Evolutionary conservation across 257 asterid genomes (phyloP).

Genomic region (Solanum verrucosum): DNA sequence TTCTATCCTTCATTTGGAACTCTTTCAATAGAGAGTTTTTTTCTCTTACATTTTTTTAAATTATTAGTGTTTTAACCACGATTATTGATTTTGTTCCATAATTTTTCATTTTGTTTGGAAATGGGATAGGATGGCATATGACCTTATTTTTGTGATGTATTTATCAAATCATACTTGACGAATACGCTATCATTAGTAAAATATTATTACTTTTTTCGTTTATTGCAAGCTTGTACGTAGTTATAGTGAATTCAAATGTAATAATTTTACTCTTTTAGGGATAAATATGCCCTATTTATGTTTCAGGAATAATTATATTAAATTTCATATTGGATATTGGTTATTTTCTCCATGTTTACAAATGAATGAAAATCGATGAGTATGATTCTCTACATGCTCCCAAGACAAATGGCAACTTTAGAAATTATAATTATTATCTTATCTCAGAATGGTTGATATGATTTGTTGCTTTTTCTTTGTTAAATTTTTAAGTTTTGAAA

Average conservation of each 20-base stretch:
- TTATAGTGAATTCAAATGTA: not conserved
- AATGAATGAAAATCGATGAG: not conserved
- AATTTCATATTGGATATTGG: not conserved
- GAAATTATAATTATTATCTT: not conserved
- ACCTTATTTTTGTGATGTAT: not conserved
- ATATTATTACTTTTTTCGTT: not conserved
- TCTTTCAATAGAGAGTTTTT: not conserved
- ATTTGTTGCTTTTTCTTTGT: not conserved
- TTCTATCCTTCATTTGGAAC: not conserved
- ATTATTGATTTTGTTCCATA: not conserved
- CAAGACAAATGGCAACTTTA: not conserved
- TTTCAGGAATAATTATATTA: not conserved
- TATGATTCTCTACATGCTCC: not conserved
- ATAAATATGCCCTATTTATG: not conserved
- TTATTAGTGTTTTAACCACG: not conserved
- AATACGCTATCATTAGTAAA: not conserved
- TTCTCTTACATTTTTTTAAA: not conserved
- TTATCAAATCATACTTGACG: not conserved
- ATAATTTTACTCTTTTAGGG: not conserved
- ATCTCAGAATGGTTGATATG: not conserved
- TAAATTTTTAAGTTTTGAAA: not conserved
- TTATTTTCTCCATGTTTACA: not conserved
- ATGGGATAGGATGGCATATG: not conserved
- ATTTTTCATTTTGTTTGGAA: not conserved
- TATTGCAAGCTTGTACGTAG: not conserved